Evolutionary conservation across 2,329 filamentous ascomycete genomes (phyloP).

Genomic region (Podosphaera aphanis): DNA sequence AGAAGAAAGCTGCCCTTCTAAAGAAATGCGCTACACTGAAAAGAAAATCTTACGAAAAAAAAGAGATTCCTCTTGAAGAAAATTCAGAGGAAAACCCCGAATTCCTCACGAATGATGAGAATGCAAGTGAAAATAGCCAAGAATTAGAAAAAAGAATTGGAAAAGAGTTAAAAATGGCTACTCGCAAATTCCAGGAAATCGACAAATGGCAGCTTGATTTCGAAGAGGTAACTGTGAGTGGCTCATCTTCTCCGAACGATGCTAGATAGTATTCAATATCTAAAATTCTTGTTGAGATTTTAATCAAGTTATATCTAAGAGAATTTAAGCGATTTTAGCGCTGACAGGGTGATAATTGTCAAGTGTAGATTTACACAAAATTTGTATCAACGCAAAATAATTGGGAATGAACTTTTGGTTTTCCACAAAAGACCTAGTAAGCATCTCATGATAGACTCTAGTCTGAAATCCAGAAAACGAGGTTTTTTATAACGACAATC

Average conservation of each 20-base stretch:
- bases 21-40: neutral
- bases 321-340: too few species aligned
- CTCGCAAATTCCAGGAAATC: conserved; percentile 43
- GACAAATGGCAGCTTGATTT: conserved; percentile 45
- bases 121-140: conserved; percentile 17
- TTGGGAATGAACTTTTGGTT: too few species aligned
- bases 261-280: conserved; percentile 19
- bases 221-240: conserved; percentile 32
- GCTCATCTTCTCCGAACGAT: conserved; percentile 26
- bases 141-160: conserved; percentile 20
- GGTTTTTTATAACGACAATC: too few species aligned
- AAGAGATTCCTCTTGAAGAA: conserved; percentile 27
- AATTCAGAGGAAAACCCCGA: conserved; percentile 20
- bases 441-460: too few species aligned
- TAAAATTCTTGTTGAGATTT: too few species aligned
- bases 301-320: too few species aligned
- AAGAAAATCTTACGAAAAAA: conserved; percentile 27
- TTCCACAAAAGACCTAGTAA: too few species aligned
- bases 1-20: neutral
- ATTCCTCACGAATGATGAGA: conserved; percentile 22
- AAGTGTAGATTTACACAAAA: too few species aligned
- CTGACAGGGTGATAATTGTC: too few species aligned
- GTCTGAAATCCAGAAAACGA: too few species aligned
- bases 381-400: too few species aligned
- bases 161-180: conserved; percentile 28